A percentile compares a stretch with the other conserved stretches of the same genome.
phyloP scores from a whole-genome alignment of 768 basidiomycete species.

The Termitomyces heimii region DNA sequence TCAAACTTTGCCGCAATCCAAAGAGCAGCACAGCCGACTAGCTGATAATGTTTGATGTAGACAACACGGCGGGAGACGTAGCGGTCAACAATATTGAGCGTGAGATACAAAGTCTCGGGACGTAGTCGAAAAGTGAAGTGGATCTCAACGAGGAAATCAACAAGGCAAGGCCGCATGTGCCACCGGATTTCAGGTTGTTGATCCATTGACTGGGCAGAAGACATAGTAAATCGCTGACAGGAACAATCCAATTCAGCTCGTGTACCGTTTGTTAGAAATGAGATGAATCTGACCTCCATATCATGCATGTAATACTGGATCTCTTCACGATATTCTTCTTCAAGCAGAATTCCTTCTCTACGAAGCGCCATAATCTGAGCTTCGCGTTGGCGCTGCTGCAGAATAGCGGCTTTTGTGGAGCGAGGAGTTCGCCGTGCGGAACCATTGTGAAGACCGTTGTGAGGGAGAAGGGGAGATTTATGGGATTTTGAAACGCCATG shows the following conservation, averaged over 20 bases:
- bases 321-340: slow-evolving; percentile 95
- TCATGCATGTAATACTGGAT: slow-evolving; percentile 92
- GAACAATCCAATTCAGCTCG: slow-evolving; percentile 11
- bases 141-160: slow-evolving; percentile 98
- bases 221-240: slow-evolving; percentile 67
- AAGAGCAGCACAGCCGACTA: slow-evolving; percentile 95
- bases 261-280: slow-evolving; percentile 2
- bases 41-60: slow-evolving; percentile 98
- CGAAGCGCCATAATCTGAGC: slow-evolving; percentile 65
- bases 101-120: slow-evolving; percentile 97
- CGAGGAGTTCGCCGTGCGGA: slow-evolving; percentile 58
- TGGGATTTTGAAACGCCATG: slow-evolving; percentile 68
- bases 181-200: slow-evolving; percentile 98
- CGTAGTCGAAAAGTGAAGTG: slow-evolving; percentile 97
- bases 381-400: slow-evolving; percentile 65
- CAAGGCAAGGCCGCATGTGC: slow-evolving; percentile 98
- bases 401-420: slow-evolving; percentile 51
- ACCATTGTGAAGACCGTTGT: slow-evolving; percentile 43
- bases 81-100: slow-evolving; percentile 97
- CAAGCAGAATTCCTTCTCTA: slow-evolving; percentile 71
- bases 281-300: slow-evolving; percentile 81
- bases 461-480: slow-evolving; percentile 49
- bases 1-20: slow-evolving; percentile 99
- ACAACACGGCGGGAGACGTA: slow-evolving; percentile 98
- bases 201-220: slow-evolving; percentile 94